A percentile compares a stretch with the other conserved stretches of the same genome.
Conservation (phyloP, 73 alveolate genomes). For the Symbiodinium pilosum region DNA sequence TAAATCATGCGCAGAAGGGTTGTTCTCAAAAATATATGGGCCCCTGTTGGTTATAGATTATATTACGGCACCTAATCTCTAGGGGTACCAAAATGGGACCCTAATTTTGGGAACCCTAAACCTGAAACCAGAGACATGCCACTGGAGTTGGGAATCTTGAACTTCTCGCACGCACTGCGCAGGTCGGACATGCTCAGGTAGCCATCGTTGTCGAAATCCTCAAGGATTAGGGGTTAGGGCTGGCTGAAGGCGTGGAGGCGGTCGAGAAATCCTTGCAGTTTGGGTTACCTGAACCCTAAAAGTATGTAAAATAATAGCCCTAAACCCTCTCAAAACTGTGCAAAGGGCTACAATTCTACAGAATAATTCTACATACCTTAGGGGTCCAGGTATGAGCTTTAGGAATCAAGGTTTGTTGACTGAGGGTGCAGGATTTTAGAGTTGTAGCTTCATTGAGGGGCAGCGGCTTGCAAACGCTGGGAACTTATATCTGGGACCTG, state of each 20-base stretch:
- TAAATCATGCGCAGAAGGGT: neutral
- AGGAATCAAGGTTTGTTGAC: neutral
- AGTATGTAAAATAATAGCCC: no score
- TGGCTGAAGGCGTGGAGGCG: neutral
- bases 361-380: no score
- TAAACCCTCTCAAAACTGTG: no score
- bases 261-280: neutral
- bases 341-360: no score
- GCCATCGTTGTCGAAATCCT: constrained; percentile 91
- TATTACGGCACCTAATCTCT: neutral
- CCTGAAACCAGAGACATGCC: neutral
- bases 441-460: neutral
- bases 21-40: neutral
- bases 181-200: constrained; percentile 66
- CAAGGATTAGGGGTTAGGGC: neutral
- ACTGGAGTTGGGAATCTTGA: constrained; percentile 82
- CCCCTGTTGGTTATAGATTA: neutral
- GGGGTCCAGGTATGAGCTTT: no score
- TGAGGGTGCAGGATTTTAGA: neutral
- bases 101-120: neutral
- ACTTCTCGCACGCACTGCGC: constrained; percentile 88
- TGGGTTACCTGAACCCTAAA: no score
- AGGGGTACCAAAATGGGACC: no score
- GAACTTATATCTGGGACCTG: no score
- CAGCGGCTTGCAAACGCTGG: no score